Conservation (phyloP, 371 early-diverging fungal species). For the Sporodiniella umbellata region DNA sequence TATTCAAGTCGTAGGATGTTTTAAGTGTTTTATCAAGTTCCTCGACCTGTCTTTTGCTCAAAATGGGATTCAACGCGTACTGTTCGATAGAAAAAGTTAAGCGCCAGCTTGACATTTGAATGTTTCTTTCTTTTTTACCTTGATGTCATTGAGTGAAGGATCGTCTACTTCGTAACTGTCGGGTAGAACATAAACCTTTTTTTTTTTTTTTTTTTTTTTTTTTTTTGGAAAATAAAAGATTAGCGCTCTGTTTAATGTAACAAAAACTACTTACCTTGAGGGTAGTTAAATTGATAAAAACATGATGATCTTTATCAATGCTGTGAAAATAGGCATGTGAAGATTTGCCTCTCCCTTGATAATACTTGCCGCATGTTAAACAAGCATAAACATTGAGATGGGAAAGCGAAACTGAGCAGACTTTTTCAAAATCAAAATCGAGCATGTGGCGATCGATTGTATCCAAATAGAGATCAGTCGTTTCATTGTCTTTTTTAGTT, state of each 20-base stretch:
- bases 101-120: too few species aligned
- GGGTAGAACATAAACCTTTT: slow-evolving; percentile 85
- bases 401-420: slow-evolving; percentile 92
- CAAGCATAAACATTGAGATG: slow-evolving; percentile 96
- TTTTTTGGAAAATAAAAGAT: too few species aligned
- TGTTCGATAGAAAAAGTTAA: slow-evolving; percentile 10
- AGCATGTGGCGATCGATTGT: slow-evolving; percentile 84
- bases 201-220: background rate
- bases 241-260: background rate
- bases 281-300: slow-evolving; percentile 91
- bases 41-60: slow-evolving; percentile 68
- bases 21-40: slow-evolving; percentile 61
- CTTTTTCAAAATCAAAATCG: slow-evolving; percentile 98
- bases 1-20: slow-evolving; percentile 80
- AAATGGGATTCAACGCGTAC: slow-evolving; percentile 85
- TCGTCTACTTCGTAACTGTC: slow-evolving; percentile 92
- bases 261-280: slow-evolving; percentile 54
- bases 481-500: slow-evolving; percentile 12
- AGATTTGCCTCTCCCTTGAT: slow-evolving; percentile 89
- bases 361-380: slow-evolving; percentile 96
- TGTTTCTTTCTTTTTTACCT: slow-evolving; percentile 39
- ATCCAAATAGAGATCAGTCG: slow-evolving; percentile 56
- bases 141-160: slow-evolving; percentile 88
- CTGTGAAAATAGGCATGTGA: slow-evolving; percentile 96
- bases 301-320: slow-evolving; percentile 94